Conservation (phyloP, 345 rosid species). For the Gossypium rotundifolium region DNA sequence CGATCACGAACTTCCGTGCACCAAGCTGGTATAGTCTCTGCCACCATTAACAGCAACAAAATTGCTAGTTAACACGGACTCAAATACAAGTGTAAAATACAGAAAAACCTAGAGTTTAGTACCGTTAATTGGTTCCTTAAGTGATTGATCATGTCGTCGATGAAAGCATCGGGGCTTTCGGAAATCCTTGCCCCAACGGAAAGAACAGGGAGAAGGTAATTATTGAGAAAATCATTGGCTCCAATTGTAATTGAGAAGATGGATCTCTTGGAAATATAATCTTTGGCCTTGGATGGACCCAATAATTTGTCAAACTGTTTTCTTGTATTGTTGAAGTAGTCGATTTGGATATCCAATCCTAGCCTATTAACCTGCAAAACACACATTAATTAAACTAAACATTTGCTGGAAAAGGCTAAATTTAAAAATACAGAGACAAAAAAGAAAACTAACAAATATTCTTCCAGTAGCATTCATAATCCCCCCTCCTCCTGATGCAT, state of each 20-base stretch:
- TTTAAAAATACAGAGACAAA: background rate
- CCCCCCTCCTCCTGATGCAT: slow-evolving; percentile 96
- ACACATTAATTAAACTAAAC: too few relatives aligned
- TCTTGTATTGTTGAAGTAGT: slow-evolving; percentile 65
- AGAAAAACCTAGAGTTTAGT: background rate
- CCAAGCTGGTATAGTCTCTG: slow-evolving; percentile 81
- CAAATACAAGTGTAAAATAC: background rate
- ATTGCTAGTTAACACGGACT: background rate
- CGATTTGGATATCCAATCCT: slow-evolving; percentile 83
- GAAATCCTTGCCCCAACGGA: slow-evolving; percentile 66
- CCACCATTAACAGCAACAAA: background rate
- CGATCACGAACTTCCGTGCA: slow-evolving; percentile 79
- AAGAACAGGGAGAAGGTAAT: slow-evolving; percentile 77
- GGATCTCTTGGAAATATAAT: slow-evolving; percentile 43
- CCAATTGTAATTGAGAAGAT: slow-evolving; percentile 78
- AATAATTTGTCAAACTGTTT: slow-evolving; percentile 58
- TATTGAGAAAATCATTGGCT: slow-evolving; percentile 87
- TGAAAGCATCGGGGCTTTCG: slow-evolving; percentile 60
- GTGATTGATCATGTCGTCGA: slow-evolving; percentile 65
- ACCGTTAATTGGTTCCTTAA: slow-evolving; percentile 60
- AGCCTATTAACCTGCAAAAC: slow-evolving; percentile 64
- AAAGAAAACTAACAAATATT: slow-evolving; percentile 48
- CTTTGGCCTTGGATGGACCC: slow-evolving; percentile 64
- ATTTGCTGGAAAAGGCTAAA: background rate
- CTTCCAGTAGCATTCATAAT: slow-evolving; percentile 89